Percentiles rank a stretch among this genome's conserved stretches.
These are phyloP conservation scores for Hydnomerulius pinastri DNA, from an alignment of 768 basidiomycete genomes.

Conservation along the genomic window DNA sequence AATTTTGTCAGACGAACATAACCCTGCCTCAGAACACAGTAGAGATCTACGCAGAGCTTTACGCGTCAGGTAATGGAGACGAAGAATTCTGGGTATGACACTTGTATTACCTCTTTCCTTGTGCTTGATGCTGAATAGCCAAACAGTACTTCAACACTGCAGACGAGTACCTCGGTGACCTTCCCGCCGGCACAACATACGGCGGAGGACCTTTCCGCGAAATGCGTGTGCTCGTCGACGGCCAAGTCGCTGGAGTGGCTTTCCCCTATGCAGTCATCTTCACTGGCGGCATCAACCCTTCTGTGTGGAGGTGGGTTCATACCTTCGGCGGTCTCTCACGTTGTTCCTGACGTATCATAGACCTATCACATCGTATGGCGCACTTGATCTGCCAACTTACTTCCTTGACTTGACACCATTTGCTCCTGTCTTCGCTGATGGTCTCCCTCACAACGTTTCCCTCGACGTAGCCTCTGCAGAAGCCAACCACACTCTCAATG, in stretches of 20 bases:
- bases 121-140: background rate
- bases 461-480: conserved; percentile 77
- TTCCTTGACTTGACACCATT: conserved; percentile 80
- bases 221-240: conserved; percentile 60
- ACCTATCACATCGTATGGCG: conserved; percentile 77
- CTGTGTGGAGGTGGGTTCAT: conserved; percentile 60
- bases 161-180: conserved; percentile 53
- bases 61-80: conserved; percentile 64
- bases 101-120: background rate
- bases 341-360: conserved; percentile 29
- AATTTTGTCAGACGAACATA: conserved; percentile 52
- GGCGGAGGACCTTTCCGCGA: conserved; percentile 62
- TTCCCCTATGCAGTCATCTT: conserved; percentile 68
- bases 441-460: conserved; percentile 66
- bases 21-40: conserved; percentile 72
- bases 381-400: conserved; percentile 76
- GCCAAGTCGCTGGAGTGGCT: conserved; percentile 52
- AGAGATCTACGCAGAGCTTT: conserved; percentile 67
- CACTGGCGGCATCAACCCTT: conserved; percentile 72
- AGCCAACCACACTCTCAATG: conserved; percentile 59
- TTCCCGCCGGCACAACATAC: conserved; percentile 52
- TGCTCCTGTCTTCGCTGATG: conserved; percentile 66
- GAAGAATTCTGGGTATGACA: conserved; percentile 78
- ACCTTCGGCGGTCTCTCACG: background rate
- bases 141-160: conserved; percentile 68